Conservation (phyloP, 345 rosid species). For the Eucalyptus shirleyi region DNA sequence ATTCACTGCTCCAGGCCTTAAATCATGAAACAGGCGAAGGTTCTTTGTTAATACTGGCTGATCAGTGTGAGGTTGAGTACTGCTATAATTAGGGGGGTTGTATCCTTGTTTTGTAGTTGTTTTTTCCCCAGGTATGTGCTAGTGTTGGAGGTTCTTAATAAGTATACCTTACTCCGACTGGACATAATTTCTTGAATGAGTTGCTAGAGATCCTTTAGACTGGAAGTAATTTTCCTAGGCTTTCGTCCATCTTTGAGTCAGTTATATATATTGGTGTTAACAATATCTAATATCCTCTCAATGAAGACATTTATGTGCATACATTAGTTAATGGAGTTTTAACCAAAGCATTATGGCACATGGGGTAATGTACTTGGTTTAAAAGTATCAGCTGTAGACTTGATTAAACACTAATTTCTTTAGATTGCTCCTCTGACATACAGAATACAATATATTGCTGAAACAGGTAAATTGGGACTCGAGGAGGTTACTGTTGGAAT, state of each 20-base stretch:
- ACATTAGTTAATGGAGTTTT: background rate
- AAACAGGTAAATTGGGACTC: conserved; percentile 48
- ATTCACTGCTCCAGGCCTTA: background rate
- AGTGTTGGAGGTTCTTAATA: background rate
- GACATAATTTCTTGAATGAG: background rate
- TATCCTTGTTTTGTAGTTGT: background rate
- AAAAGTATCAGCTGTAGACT: background rate
- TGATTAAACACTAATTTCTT: background rate
- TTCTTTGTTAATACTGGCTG: background rate
- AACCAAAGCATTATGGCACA: background rate
- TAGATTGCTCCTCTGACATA: background rate
- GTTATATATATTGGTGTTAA: background rate
- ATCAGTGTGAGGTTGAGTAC: background rate
- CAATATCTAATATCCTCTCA: background rate
- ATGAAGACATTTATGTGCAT: background rate
- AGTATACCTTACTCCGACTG: background rate
- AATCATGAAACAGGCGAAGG: background rate
- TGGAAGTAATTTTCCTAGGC: background rate
- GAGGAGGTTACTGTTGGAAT: conserved; percentile 68
- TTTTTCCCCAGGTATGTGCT: background rate
- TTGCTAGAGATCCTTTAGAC: background rate
- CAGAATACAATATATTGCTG: background rate
- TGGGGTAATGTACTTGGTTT: background rate
- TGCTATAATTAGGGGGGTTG: background rate
- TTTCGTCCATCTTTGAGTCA: background rate